These are phyloP conservation scores for Spinellus fusiger DNA, from an alignment of 192 early-diverging fungal genomes.

Conservation along the genomic window DNA sequence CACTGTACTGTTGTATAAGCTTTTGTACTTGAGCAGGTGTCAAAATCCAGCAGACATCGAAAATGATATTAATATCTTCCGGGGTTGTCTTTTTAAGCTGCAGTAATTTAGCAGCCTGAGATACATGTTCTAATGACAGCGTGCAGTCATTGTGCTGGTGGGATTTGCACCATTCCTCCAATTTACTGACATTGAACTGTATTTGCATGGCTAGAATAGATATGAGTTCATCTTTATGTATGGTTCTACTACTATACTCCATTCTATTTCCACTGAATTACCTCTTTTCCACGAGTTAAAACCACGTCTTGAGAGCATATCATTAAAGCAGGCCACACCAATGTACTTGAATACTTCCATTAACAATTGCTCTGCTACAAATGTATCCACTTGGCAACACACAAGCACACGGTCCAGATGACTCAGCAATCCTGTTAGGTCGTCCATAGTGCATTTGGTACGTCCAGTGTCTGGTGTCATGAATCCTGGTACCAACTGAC, in stretches of 20 bases:
- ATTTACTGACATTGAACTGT: slow-evolving; percentile 92
- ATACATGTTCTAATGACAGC: slow-evolving; percentile 84
- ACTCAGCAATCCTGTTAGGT: slow-evolving; percentile 88
- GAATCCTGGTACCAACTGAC: slow-evolving; percentile 89
- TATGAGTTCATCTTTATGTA: too few relatives aligned
- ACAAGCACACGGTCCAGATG: slow-evolving; percentile 91
- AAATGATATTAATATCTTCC: slow-evolving; percentile 94
- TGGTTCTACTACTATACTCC: background rate
- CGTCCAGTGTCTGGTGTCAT: slow-evolving; percentile 84
- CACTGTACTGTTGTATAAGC: slow-evolving; percentile 87
- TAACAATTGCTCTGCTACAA: slow-evolving; percentile 88
- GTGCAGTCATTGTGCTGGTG: slow-evolving; percentile 85
- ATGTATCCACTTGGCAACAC: slow-evolving; percentile 93
- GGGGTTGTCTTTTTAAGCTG: slow-evolving; percentile 79
- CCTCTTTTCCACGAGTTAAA: slow-evolving; percentile 99
- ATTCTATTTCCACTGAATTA: background rate
- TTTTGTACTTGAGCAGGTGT: slow-evolving; percentile 96
- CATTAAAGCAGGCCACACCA: slow-evolving; percentile 92
- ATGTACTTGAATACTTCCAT: slow-evolving; percentile 91
- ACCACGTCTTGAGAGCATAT: slow-evolving; percentile 93
- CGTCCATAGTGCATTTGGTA: slow-evolving; percentile 83
- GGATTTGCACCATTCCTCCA: slow-evolving; percentile 98
- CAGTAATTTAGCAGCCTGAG: slow-evolving; percentile 93
- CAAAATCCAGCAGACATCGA: slow-evolving; percentile 94
- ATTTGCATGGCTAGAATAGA: slow-evolving; percentile 90